A percentile compares a stretch with the other conserved stretches of the same genome.
phyloP scores from a whole-genome alignment of 108 stramenopile genomes.

The Poteriospumella lacustris region DNA sequence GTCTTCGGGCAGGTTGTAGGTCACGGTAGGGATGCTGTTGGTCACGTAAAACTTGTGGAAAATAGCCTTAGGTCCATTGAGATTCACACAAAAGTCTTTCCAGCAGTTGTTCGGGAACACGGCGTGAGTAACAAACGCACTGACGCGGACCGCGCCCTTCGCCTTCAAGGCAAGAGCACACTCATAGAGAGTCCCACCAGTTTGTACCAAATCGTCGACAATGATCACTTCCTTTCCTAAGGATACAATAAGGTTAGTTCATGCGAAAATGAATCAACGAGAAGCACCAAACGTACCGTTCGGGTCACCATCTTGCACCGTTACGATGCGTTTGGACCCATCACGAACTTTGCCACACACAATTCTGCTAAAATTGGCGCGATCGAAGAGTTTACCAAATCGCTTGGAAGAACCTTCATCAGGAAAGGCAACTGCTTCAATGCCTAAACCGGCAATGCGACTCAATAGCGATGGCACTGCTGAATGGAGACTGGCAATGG shows the following conservation, averaged over 20 bases:
- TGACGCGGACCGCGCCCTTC: conserved; percentile 31
- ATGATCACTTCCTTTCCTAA: conserved; percentile 41
- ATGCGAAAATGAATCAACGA: no score
- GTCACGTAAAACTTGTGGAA: conserved; percentile 34
- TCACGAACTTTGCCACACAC: conserved; percentile 17
- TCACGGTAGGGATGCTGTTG: conserved; percentile 26
- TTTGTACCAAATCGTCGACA: conserved; percentile 47
- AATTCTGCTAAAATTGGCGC: background rate
- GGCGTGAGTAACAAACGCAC: conserved; percentile 37
- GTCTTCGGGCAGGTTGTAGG: background rate
- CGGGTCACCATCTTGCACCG: conserved; percentile 27
- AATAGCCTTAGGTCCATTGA: background rate
- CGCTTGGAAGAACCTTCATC: conserved; percentile 31
- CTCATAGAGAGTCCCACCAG: conserved; percentile 27
- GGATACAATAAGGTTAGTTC: no score
- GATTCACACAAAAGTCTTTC: background rate
- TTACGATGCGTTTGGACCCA: background rate
- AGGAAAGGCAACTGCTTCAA: conserved; percentile 27
- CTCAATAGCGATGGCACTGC: background rate
- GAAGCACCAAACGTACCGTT: no score
- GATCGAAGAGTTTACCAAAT: background rate
- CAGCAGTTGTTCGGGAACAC: conserved; percentile 31
- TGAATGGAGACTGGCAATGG: background rate
- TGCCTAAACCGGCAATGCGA: background rate
- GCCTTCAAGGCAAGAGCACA: background rate